A percentile compares a stretch with the other conserved stretches of the same genome.
These are phyloP conservation scores for Zostera marina DNA, from an alignment of 116 monocot species.

Conservation along the genomic window DNA sequence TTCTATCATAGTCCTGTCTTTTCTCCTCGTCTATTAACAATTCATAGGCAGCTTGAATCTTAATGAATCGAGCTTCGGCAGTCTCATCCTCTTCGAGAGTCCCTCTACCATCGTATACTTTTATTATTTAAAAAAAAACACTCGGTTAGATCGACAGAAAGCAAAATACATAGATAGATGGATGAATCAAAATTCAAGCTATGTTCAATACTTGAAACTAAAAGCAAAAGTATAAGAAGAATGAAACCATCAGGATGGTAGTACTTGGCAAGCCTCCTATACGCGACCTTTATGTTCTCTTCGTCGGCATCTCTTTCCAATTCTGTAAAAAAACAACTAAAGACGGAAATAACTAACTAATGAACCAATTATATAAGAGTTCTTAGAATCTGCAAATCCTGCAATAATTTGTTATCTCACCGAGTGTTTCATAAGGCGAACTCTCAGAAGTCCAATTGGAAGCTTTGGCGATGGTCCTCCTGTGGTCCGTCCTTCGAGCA, in stretches of 20 bases:
- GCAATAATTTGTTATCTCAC: constrained; percentile 15
- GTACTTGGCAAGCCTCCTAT: constrained; percentile 80
- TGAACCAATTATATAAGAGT: background rate
- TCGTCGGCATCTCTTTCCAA: constrained; percentile 80
- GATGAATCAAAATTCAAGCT: too few species aligned
- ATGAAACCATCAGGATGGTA: constrained; percentile 90
- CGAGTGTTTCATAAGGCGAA: constrained; percentile 87
- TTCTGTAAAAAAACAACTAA: constrained; percentile 29
- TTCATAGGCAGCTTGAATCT: constrained; percentile 98
- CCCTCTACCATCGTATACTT: constrained; percentile 94
- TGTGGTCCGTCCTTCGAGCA: constrained; percentile 16
- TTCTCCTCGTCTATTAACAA: constrained; percentile 69
- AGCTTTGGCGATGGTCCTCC: constrained; percentile 54
- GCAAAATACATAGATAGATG: too few species aligned
- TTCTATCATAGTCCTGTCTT: constrained; percentile 56
- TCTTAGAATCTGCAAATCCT: background rate
- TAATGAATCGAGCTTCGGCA: constrained; percentile 91
- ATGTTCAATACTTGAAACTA: background rate
- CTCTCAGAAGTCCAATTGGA: constrained; percentile 79
- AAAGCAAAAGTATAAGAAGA: background rate
- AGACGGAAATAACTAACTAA: background rate
- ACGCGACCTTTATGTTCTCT: constrained; percentile 76
- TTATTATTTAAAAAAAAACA: background rate
- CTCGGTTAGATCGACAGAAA: too few species aligned
- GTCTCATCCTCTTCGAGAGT: constrained; percentile 95